Evolutionary conservation across 2,329 filamentous ascomycete genomes (phyloP).

Genomic region (Aureobasidium namibiae): DNA sequence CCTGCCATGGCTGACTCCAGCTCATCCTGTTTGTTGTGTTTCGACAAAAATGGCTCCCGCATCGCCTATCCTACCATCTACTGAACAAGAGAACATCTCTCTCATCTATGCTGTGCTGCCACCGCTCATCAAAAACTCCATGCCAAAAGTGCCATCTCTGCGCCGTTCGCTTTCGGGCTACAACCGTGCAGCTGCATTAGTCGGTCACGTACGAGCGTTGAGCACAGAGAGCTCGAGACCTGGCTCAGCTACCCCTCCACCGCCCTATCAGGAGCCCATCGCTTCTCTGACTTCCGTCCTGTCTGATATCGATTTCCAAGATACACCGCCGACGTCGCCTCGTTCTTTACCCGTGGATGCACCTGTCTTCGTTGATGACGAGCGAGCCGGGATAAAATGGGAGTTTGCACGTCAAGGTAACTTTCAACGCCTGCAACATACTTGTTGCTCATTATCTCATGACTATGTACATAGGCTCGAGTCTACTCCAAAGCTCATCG

Average conservation of each 20-base stretch:
- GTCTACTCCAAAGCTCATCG: slow-evolving; percentile 40
- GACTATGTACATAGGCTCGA: slow-evolving; percentile 32
- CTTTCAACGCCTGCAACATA: not conserved
- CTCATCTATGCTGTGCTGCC: slow-evolving; percentile 13
- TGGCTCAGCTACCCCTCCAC: slow-evolving; percentile 14
- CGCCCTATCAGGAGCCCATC: slow-evolving; percentile 14
- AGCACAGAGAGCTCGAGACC: slow-evolving; percentile 11
- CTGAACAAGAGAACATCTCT: slow-evolving; percentile 4
- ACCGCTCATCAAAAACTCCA: slow-evolving; percentile 11
- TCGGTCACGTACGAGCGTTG: not conserved
- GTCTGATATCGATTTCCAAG: slow-evolving; percentile 9
- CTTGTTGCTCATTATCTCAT: not conserved
- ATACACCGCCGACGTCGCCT: not conserved
- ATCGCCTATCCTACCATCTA: not conserved
- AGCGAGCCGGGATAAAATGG: slow-evolving; percentile 37
- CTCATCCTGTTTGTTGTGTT: not conserved
- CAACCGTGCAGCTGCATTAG: slow-evolving; percentile 3
- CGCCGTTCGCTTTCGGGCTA: slow-evolving; percentile 13
- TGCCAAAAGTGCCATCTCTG: slow-evolving; percentile 13
- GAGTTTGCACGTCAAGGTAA: slow-evolving; percentile 44
- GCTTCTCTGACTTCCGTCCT: slow-evolving; percentile 12
- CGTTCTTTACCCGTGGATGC: not conserved
- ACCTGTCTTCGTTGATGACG: slow-evolving; percentile 8
- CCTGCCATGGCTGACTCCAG: not conserved
- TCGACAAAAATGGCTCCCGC: slow-evolving; percentile 5